These are phyloP conservation scores for Brassica juncea DNA, from an alignment of 345 rosid species.

Conservation along the genomic window DNA sequence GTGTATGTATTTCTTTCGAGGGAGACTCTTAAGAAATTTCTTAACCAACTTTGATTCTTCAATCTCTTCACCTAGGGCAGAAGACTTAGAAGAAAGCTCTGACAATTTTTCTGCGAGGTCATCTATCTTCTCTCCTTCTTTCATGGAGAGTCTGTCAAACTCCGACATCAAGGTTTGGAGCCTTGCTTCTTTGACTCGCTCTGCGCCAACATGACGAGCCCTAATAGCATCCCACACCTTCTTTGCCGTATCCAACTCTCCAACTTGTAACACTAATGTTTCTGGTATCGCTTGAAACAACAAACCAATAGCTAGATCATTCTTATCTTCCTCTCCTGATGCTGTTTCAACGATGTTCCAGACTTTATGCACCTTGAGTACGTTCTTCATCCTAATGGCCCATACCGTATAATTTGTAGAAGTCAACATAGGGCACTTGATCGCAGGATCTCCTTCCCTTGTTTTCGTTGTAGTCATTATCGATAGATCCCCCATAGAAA, in stretches of 20 bases:
- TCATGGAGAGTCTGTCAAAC: neutral
- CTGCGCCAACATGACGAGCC: neutral
- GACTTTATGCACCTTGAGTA: neutral
- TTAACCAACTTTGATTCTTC: neutral
- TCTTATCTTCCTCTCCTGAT: neutral
- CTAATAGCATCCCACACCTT: neutral
- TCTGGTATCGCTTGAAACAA: neutral
- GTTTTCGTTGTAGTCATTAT: too few relatives aligned
- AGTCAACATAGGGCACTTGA: neutral
- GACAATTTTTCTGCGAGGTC: neutral
- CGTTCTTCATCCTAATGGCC: neutral
- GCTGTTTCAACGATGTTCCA: neutral
- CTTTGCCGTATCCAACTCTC: neutral
- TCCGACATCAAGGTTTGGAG: neutral
- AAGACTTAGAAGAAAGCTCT: neutral
- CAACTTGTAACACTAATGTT: neutral
- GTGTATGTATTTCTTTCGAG: neutral
- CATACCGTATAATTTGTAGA: neutral
- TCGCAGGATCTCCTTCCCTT: neutral
- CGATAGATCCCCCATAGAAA: too few relatives aligned
- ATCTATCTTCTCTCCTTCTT: neutral
- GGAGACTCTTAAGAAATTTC: neutral
- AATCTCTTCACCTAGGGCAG: neutral
- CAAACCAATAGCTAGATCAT: neutral
- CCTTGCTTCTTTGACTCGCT: neutral